These are phyloP conservation scores for Bocquillonia castaneifolia DNA, from an alignment of 441 rosid genomes.

Conservation along the genomic window DNA sequence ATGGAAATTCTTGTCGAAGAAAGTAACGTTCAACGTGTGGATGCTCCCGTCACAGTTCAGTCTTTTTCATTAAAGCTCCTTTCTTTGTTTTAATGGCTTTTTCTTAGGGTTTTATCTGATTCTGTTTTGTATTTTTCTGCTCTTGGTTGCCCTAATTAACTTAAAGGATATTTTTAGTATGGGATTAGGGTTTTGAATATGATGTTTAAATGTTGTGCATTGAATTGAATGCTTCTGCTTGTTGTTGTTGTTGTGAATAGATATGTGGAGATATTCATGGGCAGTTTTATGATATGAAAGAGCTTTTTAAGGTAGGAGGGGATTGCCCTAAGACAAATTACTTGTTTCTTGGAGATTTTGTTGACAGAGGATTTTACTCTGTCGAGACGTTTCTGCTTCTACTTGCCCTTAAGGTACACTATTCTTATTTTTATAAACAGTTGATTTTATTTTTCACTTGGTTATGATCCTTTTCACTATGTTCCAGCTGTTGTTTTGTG, in stretches of 20 bases:
- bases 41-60: slow-evolving; percentile 85
- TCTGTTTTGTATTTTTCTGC: no score
- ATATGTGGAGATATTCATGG: slow-evolving; percentile 96
- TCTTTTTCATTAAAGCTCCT: neutral
- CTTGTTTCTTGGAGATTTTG: slow-evolving; percentile 94
- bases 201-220: neutral
- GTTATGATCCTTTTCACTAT: neutral
- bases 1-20: slow-evolving; percentile 93
- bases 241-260: slow-evolving; percentile 31
- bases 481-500: neutral
- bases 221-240: slow-evolving; percentile 5
- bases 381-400: slow-evolving; percentile 90
- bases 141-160: no score
- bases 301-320: slow-evolving; percentile 88
- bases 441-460: no score
- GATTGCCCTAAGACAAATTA: slow-evolving; percentile 91
- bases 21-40: slow-evolving; percentile 93
- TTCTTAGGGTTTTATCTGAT: neutral
- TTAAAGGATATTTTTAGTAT: no score
- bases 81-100: neutral
- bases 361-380: slow-evolving; percentile 85
- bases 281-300: slow-evolving; percentile 92
- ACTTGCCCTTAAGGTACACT: slow-evolving; percentile 81
- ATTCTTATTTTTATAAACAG: slow-evolving; percentile 1
- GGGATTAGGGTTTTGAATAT: no score